These are phyloP conservation scores for Hymenotorrendiella dingleyae DNA, from an alignment of 2,329 filamentous ascomycete species.

Conservation along the genomic window DNA sequence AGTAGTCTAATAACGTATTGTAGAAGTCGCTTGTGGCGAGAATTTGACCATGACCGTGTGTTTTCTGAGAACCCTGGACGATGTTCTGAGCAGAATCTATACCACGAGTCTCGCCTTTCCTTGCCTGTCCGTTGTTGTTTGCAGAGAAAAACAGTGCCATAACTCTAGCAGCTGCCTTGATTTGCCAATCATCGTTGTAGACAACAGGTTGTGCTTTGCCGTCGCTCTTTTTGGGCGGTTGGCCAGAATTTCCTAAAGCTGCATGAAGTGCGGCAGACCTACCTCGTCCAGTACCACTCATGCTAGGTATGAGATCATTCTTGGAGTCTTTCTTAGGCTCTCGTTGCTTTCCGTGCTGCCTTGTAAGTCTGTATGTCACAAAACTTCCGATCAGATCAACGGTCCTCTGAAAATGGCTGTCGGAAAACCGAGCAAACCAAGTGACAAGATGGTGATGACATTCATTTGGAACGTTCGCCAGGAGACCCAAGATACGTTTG, in stretches of 20 bases:
- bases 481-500: slow-evolving; percentile 74
- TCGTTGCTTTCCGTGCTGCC: slow-evolving; percentile 62
- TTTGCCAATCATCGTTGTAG: slow-evolving; percentile 85
- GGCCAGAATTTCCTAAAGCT: slow-evolving; percentile 54
- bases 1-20: slow-evolving; percentile 76
- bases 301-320: slow-evolving; percentile 65
- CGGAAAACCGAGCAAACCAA: slow-evolving; percentile 71
- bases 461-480: slow-evolving; percentile 68
- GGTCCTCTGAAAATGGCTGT: slow-evolving; percentile 60
- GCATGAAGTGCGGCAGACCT: slow-evolving; percentile 67
- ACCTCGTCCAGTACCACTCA: slow-evolving; percentile 56
- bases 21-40: slow-evolving; percentile 83
- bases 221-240: slow-evolving; percentile 47
- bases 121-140: slow-evolving; percentile 52
- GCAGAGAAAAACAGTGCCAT: slow-evolving; percentile 78
- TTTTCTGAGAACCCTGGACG: slow-evolving; percentile 34
- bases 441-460: slow-evolving; percentile 72
- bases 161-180: slow-evolving; percentile 72
- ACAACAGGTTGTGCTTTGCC: slow-evolving; percentile 50
- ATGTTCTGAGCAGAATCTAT: slow-evolving; percentile 32
- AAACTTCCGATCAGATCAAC: slow-evolving; percentile 76
- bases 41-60: slow-evolving; percentile 54
- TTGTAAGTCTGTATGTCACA: slow-evolving; percentile 71
- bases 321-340: slow-evolving; percentile 55
- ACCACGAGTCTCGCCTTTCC: slow-evolving; percentile 34